These are phyloP conservation scores for Magnolia sinica DNA, from an alignment of 164 flowering plant species.

Conservation along the genomic window DNA sequence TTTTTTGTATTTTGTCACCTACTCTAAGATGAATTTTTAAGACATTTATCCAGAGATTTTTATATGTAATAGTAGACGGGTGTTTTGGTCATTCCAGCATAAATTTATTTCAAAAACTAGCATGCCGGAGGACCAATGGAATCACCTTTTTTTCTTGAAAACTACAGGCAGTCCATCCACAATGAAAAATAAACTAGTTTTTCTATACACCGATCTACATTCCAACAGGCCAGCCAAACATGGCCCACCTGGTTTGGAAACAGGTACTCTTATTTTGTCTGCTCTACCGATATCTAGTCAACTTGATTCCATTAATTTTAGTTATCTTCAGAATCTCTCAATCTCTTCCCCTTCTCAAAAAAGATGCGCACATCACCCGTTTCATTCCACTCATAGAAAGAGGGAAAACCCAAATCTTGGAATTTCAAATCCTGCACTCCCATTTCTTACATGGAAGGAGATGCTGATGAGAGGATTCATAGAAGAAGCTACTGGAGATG, in stretches of 20 bases:
- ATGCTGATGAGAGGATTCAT: neutral
- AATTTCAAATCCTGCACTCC: neutral
- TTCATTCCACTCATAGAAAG: neutral
- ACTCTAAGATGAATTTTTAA: neutral
- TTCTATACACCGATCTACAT: neutral
- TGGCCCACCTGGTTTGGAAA: neutral
- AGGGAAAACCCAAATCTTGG: neutral
- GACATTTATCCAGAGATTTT: neutral
- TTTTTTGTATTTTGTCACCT: neutral
- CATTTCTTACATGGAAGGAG: neutral
- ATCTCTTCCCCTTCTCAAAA: neutral
- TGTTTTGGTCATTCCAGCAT: neutral
- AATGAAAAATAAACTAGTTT: neutral
- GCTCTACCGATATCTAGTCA: neutral
- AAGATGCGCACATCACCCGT: neutral
- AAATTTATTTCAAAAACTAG: neutral
- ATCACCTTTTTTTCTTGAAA: neutral
- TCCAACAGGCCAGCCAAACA: neutral
- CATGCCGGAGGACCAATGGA: neutral
- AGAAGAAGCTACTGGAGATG: slow-evolving; percentile 20
- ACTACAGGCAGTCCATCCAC: neutral
- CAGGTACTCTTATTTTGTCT: neutral
- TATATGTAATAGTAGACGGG: neutral
- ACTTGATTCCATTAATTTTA: neutral
- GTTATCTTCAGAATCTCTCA: neutral